A percentile compares a stretch with the other conserved stretches of the same genome.
phyloP scores from a whole-genome alignment of 2,329 filamentous ascomycete genomes.

The Mollisia scopiformis region DNA sequence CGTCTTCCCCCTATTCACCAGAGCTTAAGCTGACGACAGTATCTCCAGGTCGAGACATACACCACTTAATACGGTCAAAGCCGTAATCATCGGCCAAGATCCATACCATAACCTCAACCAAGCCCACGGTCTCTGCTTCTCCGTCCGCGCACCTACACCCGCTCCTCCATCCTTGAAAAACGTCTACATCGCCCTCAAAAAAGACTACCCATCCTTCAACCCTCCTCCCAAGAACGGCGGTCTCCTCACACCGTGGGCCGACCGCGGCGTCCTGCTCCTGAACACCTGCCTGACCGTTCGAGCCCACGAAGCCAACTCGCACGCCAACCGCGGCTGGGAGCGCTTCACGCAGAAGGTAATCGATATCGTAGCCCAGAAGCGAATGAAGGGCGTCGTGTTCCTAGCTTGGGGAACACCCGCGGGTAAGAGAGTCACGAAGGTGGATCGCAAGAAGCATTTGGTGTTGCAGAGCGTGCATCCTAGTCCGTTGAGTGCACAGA shows the following conservation, averaged over 20 bases:
- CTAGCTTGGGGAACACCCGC: constrained; percentile 92
- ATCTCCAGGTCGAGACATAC: constrained; percentile 83
- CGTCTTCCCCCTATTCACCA: constrained; percentile 29
- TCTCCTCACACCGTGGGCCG: constrained; percentile 89
- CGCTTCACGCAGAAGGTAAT: constrained; percentile 89
- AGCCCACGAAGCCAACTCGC: constrained; percentile 84
- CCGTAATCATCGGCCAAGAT: constrained; percentile 93
- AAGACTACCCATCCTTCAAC: constrained; percentile 82
- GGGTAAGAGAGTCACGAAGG: constrained; percentile 73
- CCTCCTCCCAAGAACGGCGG: constrained; percentile 78
- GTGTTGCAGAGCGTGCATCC: constrained; percentile 90
- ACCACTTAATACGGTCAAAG: constrained; percentile 84
- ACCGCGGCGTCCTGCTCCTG: constrained; percentile 87
- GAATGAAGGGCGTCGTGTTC: constrained; percentile 85
- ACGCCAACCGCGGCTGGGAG: constrained; percentile 90
- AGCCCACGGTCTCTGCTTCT: constrained; percentile 95
- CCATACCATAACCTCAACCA: constrained; percentile 96
- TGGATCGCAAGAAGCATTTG: constrained; percentile 75
- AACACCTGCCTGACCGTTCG: constrained; percentile 96
- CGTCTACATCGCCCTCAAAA: constrained; percentile 87
- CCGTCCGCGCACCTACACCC: constrained; percentile 83
- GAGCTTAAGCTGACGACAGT: constrained; percentile 24
- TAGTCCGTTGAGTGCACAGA: constrained; percentile 83
- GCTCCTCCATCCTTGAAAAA: constrained; percentile 91
- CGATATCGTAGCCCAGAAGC: constrained; percentile 78